Percentiles rank a stretch among this genome's conserved stretches.
Conservation (phyloP, 2,329 filamentous ascomycete genomes). For the Sporothrix mexicana region DNA sequence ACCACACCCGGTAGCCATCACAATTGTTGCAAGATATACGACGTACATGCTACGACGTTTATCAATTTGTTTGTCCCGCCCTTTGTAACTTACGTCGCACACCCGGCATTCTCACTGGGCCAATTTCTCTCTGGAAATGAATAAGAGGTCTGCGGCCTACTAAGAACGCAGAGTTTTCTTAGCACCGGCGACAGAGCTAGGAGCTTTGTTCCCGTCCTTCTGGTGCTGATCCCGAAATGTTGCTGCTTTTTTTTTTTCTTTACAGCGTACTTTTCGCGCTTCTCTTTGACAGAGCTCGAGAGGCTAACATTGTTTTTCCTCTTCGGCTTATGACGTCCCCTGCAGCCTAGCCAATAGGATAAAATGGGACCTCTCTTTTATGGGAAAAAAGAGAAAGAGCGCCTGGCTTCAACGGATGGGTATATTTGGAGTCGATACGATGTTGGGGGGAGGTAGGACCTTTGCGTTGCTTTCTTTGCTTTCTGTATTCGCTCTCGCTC, state of each 20-base stretch:
- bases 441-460: neutral
- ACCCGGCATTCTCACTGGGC: slow-evolving; percentile 20
- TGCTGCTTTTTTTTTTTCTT: too few species aligned
- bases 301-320: neutral
- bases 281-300: neutral
- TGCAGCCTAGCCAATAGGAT: slow-evolving; percentile 31
- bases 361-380: slow-evolving; percentile 22
- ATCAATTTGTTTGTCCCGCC: neutral
- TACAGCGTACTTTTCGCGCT: neutral
- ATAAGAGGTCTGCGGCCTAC: neutral
- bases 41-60: too few species aligned
- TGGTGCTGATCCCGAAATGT: neutral
- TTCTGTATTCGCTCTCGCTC: neutral
- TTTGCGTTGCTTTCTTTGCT: neutral
- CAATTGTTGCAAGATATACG: neutral
- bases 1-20: slow-evolving; percentile 15
- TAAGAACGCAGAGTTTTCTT: slow-evolving; percentile 28
- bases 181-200: slow-evolving; percentile 18
- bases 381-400: neutral
- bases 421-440: neutral
- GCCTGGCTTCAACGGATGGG: neutral
- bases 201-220: neutral
- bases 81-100: neutral
- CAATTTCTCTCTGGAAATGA: slow-evolving; percentile 14
- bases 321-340: slow-evolving; percentile 20